Conservation (phyloP, 805 yeast species). For the Candida peoriensis region DNA sequence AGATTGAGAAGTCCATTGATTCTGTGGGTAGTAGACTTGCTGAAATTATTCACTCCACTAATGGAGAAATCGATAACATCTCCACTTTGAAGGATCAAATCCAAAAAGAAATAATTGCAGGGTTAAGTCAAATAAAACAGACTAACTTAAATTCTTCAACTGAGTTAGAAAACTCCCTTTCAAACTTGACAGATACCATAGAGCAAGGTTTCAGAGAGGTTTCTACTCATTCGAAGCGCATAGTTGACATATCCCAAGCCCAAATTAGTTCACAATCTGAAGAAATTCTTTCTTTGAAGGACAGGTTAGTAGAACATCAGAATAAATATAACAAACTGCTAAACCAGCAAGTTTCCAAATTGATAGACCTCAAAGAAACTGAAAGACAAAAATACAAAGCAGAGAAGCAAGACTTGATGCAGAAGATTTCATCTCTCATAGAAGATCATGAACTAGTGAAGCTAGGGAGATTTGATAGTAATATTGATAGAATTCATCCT, state of each 20-base stretch:
- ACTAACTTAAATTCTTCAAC: slow-evolving; percentile 6
- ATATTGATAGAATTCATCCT: slow-evolving; percentile 8
- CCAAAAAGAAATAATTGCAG: slow-evolving; percentile 12
- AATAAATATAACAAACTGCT: slow-evolving; percentile 8
- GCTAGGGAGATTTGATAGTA: slow-evolving; percentile 3
- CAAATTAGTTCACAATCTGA: slow-evolving; percentile 17
- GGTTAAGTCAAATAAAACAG: slow-evolving; percentile 11
- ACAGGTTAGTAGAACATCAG: slow-evolving; percentile 13
- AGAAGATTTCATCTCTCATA: slow-evolving; percentile 9
- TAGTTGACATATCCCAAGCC: slow-evolving; percentile 9
- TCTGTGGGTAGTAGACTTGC: slow-evolving; percentile 6
- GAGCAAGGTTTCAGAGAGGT: slow-evolving; percentile 1
- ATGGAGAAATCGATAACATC: slow-evolving; percentile 11
- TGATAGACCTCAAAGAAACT: slow-evolving; percentile 8
- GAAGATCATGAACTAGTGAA: slow-evolving; percentile 8
- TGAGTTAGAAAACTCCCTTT: slow-evolving; percentile 4
- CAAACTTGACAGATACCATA: slow-evolving; percentile 7
- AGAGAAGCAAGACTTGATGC: slow-evolving; percentile 8
- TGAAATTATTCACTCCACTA: not conserved
- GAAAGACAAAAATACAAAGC: slow-evolving; percentile 5
- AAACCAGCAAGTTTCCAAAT: slow-evolving; percentile 3
- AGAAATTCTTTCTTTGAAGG: slow-evolving; percentile 14
- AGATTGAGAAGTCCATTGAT: slow-evolving; percentile 6
- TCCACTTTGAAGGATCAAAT: slow-evolving; percentile 13
- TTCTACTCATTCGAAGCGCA: not conserved